phyloP scores from a whole-genome alignment of 495 filamentous ascomycete species.

The Extremus antarcticus region DNA sequence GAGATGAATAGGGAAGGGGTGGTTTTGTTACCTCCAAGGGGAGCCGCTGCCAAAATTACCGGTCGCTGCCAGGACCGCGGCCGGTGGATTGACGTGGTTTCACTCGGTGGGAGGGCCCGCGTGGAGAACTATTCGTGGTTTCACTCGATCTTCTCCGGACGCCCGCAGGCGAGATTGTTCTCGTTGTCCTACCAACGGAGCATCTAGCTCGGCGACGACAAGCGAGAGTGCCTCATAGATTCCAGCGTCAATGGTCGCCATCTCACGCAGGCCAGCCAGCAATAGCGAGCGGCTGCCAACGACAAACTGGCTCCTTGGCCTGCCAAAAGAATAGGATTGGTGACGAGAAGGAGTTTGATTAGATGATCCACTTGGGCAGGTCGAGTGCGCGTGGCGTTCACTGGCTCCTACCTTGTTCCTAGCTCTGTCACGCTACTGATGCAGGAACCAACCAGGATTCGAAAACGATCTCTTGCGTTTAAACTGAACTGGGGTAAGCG shows the following conservation, averaged over 20 bases:
- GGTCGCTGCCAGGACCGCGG: background rate
- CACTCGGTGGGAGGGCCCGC: no score
- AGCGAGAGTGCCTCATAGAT: no score
- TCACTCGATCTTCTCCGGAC: no score
- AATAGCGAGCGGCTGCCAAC: no score
- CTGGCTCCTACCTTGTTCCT: background rate
- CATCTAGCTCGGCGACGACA: no score
- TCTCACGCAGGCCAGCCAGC: no score
- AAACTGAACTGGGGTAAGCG: background rate
- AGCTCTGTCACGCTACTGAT: background rate
- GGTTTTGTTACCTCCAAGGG: background rate
- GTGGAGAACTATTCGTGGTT: background rate
- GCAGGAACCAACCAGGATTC: background rate
- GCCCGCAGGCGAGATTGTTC: no score
- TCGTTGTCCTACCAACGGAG: no score
- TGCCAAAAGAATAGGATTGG: background rate
- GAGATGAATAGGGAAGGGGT: slow-evolving; percentile 1
- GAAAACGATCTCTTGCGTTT: background rate
- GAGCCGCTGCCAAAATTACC: slow-evolving; percentile 4
- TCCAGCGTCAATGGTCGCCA: no score
- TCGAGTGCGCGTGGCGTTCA: background rate
- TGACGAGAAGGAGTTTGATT: background rate
- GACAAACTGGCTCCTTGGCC: no score
- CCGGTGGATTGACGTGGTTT: no score
- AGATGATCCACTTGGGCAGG: no score